Conservation (phyloP, 768 basidiomycete genomes). For the Auricularia cornea region DNA sequence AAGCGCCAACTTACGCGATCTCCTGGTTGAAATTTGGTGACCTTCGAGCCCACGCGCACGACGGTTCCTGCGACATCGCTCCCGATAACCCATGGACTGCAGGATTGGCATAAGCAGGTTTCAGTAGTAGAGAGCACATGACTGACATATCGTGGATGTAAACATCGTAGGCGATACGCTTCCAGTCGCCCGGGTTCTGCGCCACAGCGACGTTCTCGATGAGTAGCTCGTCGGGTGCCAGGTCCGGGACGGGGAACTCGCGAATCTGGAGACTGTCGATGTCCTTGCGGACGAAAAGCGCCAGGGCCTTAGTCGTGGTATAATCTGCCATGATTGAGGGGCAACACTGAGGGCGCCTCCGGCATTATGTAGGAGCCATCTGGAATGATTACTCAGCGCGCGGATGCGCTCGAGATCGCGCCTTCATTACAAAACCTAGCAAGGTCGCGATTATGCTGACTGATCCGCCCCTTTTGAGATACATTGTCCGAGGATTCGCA, state of each 20-base stretch:
- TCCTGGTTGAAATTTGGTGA: conserved; percentile 7
- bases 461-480: too few species aligned
- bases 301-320: too few species aligned
- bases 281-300: too few species aligned
- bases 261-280: not conserved
- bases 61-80: conserved; percentile 9
- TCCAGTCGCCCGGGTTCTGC: conserved; percentile 12
- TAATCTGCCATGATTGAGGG: too few species aligned
- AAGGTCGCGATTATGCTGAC: too few species aligned
- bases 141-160: not conserved
- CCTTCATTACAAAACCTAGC: too few species aligned
- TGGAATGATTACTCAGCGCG: too few species aligned
- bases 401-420: too few species aligned
- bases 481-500: too few species aligned
- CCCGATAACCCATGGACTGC: conserved; percentile 4
- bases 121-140: not conserved
- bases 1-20: conserved; percentile 4
- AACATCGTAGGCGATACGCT: conserved; percentile 4
- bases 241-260: conserved; percentile 7
- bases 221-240: conserved; percentile 2
- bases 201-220: conserved; percentile 9
- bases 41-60: conserved; percentile 6
- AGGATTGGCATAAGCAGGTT: not conserved
- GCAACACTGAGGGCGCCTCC: too few species aligned
- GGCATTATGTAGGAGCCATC: too few species aligned